These are phyloP conservation scores for Myriosclerotinia scirpicola DNA, from an alignment of 2,329 filamentous ascomycete species.

Conservation along the genomic window DNA sequence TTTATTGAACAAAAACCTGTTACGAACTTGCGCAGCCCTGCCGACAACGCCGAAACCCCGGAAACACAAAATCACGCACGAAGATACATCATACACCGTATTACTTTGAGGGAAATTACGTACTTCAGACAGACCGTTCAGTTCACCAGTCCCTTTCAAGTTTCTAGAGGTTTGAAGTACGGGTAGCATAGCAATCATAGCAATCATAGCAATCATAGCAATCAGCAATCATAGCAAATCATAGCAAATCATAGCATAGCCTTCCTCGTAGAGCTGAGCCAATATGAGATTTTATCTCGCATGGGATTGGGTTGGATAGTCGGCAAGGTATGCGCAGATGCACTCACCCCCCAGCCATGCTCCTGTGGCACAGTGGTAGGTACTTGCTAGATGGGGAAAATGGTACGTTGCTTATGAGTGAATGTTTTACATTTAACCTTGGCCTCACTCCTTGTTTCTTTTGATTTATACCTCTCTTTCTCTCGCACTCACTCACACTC, in stretches of 20 bases:
- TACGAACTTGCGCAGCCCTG: neutral
- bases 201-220: no score
- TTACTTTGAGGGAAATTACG: neutral
- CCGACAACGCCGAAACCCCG: slow-evolving; percentile 1
- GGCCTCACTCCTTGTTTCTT: neutral
- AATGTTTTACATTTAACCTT: neutral
- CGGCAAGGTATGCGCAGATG: no score
- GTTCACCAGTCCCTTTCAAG: no score
- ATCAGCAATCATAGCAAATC: no score
- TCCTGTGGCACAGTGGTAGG: neutral
- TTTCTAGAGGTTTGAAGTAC: no score
- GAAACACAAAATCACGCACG: neutral
- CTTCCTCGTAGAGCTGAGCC: neutral
- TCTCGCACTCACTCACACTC: neutral
- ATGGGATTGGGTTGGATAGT: no score
- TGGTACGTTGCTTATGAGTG: neutral
- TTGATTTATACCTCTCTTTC: neutral
- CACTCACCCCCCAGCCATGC: neutral
- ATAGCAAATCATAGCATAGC: neutral
- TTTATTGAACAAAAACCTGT: neutral
- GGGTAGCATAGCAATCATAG: no score
- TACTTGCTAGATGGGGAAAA: slow-evolving; percentile 4
- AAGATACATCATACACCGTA: neutral
- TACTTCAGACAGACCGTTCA: neutral
- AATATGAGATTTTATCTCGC: neutral